Evolutionary conservation across 352 stramenopile genomes (phyloP), one percentile per base, ranked within the genome.

Genomic region (Globisporangium paroecandrum): DNA sequence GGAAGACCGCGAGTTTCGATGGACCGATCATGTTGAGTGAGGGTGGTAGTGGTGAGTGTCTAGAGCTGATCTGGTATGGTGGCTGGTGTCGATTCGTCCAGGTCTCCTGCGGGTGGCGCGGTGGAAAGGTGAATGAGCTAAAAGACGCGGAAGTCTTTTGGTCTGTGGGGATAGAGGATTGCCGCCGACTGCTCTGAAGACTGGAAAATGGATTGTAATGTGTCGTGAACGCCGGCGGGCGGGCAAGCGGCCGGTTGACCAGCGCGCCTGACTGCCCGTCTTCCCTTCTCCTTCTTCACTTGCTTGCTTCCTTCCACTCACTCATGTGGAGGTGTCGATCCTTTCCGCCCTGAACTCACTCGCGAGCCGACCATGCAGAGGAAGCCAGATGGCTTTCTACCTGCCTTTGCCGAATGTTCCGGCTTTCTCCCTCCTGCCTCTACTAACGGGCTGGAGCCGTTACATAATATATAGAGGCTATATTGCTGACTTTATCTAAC

Each of bases 121-220:
- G 43, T 47, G 46, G 59, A 49, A 59, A 47, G 10, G 49, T 38
- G n/a, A 58, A 47, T 61, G 61, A 59, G 61, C 47, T 59, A 58
- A 46, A 58, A 46, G 58, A 32, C 20, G 41, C 10, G 24, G 22
- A 38, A 38, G 57, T 32, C 57, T 70, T 12, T 69, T 51, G 43
- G 9, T 49, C 18, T 67, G 25, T 4, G 38, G 32, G 18, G 43
- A 51, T 51, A 18, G 27, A 9, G n/a, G 34, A 34, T 27, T 47
- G 54, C 38, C 24, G 36, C 27, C 58, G 49, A 70, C 41, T 76
- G 69, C 64, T 70, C 69, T 27, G 41, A 54, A 68, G 72, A 58
- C 65, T 58, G 72, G 58, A 76, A 78, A 76, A 74, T 53, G 63
- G 54, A 76, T 74, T 74, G 67, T 78, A 70, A 66, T 62, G 34